Conservation (phyloP, 164 flowering plant genomes). For the Cinnamomum chago region DNA sequence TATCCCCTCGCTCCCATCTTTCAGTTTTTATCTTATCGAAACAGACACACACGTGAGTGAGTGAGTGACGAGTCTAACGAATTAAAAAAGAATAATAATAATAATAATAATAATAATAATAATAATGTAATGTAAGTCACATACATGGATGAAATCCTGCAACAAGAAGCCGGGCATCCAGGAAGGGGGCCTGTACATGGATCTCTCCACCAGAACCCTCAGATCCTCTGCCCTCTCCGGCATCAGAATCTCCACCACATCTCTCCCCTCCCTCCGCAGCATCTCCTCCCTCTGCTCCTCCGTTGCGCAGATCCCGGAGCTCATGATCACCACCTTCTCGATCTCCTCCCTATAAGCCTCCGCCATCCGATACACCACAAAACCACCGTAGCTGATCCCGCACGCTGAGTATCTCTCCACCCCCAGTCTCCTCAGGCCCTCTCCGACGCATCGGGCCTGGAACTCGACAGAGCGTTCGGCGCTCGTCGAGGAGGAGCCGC, state of each 20-base stretch:
- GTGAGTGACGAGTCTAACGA: not conserved
- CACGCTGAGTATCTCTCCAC: slow-evolving; percentile 24
- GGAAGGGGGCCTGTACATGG: slow-evolving; percentile 10
- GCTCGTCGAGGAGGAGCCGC: slow-evolving; percentile 28
- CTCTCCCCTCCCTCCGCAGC: slow-evolving; percentile 17
- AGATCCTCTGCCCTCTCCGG: slow-evolving; percentile 33
- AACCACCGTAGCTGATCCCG: slow-evolving; percentile 28
- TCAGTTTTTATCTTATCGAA: no score
- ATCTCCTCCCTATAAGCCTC: slow-evolving; percentile 29
- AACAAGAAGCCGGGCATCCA: slow-evolving; percentile 40
- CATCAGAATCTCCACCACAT: slow-evolving; percentile 29
- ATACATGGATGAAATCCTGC: slow-evolving; percentile 37
- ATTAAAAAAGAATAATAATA: not conserved
- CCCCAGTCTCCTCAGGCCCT: slow-evolving; percentile 39
- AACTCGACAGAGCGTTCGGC: slow-evolving; percentile 29
- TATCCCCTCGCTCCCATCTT: no score
- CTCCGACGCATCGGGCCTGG: slow-evolving; percentile 39
- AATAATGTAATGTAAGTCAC: not conserved
- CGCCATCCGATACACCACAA: slow-evolving; percentile 53
- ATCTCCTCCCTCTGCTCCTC: slow-evolving; percentile 27
- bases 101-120: not conserved
- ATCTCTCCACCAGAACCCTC: slow-evolving; percentile 18
- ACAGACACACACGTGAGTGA: not conserved
- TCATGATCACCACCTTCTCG: slow-evolving; percentile 44
- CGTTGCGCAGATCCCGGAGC: slow-evolving; percentile 35